phyloP scores from a whole-genome alignment of 1,139 yeast species.

The Wickerhamomyces sp. region DNA sequence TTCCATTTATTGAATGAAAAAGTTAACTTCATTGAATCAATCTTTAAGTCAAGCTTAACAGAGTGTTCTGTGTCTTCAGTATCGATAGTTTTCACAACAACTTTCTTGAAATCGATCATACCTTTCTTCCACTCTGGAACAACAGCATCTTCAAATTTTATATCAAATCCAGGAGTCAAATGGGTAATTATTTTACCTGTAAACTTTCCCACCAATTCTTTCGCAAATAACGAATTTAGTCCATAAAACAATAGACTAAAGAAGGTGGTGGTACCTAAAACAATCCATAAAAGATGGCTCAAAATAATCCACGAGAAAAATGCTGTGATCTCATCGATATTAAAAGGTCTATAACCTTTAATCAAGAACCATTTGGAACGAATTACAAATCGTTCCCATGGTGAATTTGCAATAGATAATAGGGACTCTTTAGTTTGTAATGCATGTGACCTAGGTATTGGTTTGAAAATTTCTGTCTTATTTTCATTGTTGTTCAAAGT shows the following conservation, averaged over 20 bases:
- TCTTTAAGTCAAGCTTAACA: constrained; percentile 33
- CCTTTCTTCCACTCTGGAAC: constrained; percentile 51
- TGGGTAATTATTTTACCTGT: constrained; percentile 30
- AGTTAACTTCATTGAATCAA: constrained; percentile 53
- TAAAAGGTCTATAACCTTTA: constrained; percentile 45
- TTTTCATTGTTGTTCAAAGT: too few species aligned
- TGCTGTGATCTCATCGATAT: constrained; percentile 53
- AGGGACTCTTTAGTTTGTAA: constrained; percentile 30
- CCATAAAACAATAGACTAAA: constrained; percentile 49
- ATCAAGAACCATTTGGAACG: constrained; percentile 58
- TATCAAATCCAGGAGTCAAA: constrained; percentile 33
- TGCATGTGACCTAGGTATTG: constrained; percentile 2
- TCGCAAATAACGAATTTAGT: constrained; percentile 36
- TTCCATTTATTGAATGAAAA: constrained; percentile 68
- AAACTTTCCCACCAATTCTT: constrained; percentile 32
- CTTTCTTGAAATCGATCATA: constrained; percentile 53
- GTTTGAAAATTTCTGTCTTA: too few species aligned
- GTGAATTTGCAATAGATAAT: constrained; percentile 40
- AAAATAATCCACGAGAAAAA: constrained; percentile 52
- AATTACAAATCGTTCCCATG: constrained; percentile 41
- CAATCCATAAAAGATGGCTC: constrained; percentile 55
- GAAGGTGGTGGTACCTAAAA: constrained; percentile 62
- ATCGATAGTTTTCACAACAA: constrained; percentile 35
- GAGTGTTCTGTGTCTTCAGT: constrained; percentile 20
- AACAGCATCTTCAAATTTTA: constrained; percentile 43